phyloP scores from a whole-genome alignment of 2,329 filamentous ascomycete genomes.

The Sphaerostilbella broomeana region DNA sequence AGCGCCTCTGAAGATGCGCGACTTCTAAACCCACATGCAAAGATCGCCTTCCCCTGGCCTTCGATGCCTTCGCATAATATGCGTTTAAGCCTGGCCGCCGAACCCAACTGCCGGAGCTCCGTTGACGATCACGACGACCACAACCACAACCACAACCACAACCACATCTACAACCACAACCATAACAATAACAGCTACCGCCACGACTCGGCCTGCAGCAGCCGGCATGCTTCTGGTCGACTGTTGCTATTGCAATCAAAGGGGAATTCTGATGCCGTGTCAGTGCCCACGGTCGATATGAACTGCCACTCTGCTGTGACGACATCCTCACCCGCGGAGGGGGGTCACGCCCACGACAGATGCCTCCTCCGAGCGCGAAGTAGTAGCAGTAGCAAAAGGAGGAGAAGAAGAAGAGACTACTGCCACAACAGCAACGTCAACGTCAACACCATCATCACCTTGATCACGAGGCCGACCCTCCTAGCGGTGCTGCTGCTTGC shows the following conservation, averaged over 20 bases:
- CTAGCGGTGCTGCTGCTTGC: slow-evolving; percentile 33
- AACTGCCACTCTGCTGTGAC: background rate
- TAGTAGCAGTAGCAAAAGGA: too few relatives aligned
- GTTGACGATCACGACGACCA: slow-evolving; percentile 1
- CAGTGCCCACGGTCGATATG: background rate
- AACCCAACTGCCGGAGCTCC: slow-evolving; percentile 13
- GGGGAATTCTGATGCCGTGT: background rate
- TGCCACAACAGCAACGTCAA: background rate
- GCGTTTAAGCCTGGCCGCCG: slow-evolving; percentile 4
- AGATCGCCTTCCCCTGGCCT: slow-evolving; percentile 12
- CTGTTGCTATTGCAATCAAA: background rate
- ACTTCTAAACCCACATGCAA: slow-evolving; percentile 17
- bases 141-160: too few relatives aligned
- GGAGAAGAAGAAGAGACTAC: too few relatives aligned
- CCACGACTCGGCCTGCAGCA: background rate
- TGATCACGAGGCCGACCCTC: slow-evolving; percentile 17
- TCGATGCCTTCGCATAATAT: slow-evolving; percentile 11
- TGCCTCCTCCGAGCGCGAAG: slow-evolving; percentile 8
- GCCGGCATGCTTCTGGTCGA: slow-evolving; percentile 8
- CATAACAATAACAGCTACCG: slow-evolving; percentile 2
- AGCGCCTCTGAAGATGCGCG: slow-evolving; percentile 18
- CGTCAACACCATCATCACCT: slow-evolving; percentile 3
- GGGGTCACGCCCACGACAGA: background rate
- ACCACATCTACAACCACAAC: too few relatives aligned
- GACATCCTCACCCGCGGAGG: slow-evolving; percentile 2